phyloP scores from a whole-genome alignment of 257 asterid genomes.

The Jacaranda copaia region DNA sequence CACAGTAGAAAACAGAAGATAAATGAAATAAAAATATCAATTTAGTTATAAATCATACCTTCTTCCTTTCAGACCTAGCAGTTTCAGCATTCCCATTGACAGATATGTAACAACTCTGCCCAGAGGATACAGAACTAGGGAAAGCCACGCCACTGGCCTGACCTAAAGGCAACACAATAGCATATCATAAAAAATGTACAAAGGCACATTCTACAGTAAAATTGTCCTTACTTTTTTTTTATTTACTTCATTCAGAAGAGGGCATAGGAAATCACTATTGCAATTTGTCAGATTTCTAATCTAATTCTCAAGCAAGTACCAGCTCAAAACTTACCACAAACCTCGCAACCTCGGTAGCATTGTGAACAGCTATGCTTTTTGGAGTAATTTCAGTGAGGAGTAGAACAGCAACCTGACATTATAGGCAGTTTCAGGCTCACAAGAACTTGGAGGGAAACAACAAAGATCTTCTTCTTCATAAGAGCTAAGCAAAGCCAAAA shows the following conservation, averaged over 20 bases:
- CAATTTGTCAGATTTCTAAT: constrained; percentile 20
- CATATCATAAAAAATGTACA: constrained; percentile 38
- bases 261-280: not conserved
- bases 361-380: constrained; percentile 97
- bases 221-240: not conserved
- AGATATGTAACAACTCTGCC: constrained; percentile 96
- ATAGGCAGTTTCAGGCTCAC: constrained; percentile 32
- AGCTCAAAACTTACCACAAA: constrained; percentile 84
- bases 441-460: constrained; percentile 29
- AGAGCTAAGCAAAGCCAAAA: not conserved
- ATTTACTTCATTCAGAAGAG: constrained; percentile 9
- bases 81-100: constrained; percentile 98
- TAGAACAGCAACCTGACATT: constrained; percentile 82
- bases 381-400: constrained; percentile 99
- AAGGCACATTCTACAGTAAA: constrained; percentile 13
- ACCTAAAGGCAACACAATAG: constrained; percentile 69
- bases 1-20: constrained; percentile 2
- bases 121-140: constrained; percentile 87
- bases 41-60: constrained; percentile 53
- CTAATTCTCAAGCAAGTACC: constrained; percentile 29
- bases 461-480: not conserved
- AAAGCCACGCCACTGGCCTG: constrained; percentile 99
- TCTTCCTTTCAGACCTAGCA: constrained; percentile 94
- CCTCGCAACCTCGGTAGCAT: constrained; percentile 96
- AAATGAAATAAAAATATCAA: constrained; percentile 15